Evolutionary conservation across 1,284 basidiomycete genomes (phyloP).

Genomic region (Trametes hirsuta): DNA sequence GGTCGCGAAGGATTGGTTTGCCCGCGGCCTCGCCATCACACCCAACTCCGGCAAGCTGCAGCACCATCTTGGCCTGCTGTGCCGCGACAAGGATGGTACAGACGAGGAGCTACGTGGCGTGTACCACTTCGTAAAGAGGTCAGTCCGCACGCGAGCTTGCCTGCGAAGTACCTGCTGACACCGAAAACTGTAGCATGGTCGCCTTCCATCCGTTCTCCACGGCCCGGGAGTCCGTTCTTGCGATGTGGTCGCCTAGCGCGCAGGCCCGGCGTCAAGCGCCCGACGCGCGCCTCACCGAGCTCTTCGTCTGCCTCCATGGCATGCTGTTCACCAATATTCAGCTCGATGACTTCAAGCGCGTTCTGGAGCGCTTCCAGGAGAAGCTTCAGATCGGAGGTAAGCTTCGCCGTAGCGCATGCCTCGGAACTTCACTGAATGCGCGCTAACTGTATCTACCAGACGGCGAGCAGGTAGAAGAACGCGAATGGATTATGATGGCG

Average conservation of each 20-base stretch:
- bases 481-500: constrained; percentile 97
- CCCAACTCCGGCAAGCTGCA: constrained; percentile 93
- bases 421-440: background rate
- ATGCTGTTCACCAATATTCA: constrained; percentile 96
- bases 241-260: constrained; percentile 78
- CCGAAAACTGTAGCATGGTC: constrained; percentile 65
- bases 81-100: constrained; percentile 78
- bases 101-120: constrained; percentile 89
- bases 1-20: constrained; percentile 94
- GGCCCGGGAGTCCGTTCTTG: constrained; percentile 86
- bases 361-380: constrained; percentile 85
- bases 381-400: constrained; percentile 76
- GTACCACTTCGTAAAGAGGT: constrained; percentile 98
- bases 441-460: constrained; percentile 18
- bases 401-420: background rate
- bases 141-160: constrained; percentile 26
- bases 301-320: constrained; percentile 92
- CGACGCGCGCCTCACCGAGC: constrained; percentile 78
- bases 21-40: constrained; percentile 81
- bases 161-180: constrained; percentile 15
- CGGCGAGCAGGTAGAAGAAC: constrained; percentile 60
- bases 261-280: constrained; percentile 76
- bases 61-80: constrained; percentile 91
- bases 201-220: constrained; percentile 85
- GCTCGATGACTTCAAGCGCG: constrained; percentile 86